Evolutionary conservation across 139 green algal genomes (phyloP).

Genomic region (Desmodesmus armatus): DNA sequence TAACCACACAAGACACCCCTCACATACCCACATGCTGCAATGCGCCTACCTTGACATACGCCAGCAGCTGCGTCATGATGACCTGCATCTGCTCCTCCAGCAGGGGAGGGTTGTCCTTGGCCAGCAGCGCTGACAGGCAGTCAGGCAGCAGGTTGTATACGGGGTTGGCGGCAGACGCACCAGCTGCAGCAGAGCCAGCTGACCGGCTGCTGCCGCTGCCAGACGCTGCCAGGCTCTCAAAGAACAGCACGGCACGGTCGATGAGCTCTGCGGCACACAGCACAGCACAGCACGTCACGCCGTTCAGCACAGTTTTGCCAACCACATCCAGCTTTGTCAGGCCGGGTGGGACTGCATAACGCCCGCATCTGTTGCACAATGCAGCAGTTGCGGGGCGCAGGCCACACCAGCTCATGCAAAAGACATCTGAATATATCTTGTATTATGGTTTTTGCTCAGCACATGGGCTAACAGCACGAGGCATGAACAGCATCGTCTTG

Average conservation of each 20-base stretch:
- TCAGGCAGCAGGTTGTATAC: constrained; percentile 97
- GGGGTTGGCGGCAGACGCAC: constrained; percentile 66
- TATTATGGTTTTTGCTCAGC: no score
- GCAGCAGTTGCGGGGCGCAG: not conserved
- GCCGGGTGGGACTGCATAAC: no score
- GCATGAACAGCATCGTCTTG: not conserved
- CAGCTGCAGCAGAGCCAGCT: constrained; percentile 14
- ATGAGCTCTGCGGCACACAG: constrained; percentile 1
- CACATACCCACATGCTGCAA: no score
- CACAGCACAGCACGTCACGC: not conserved
- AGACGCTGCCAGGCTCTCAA: constrained; percentile 51
- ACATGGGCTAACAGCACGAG: not conserved
- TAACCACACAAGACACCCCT: not conserved
- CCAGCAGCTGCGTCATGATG: constrained; percentile 85
- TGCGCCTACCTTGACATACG: constrained; percentile 80
- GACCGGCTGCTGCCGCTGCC: constrained; percentile 16
- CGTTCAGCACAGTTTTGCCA: not conserved
- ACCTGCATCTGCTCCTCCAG: constrained; percentile 61
- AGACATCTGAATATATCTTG: no score
- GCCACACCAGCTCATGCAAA: no score
- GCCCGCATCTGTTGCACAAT: no score
- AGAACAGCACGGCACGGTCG: constrained; percentile 39
- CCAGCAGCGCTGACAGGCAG: constrained; percentile 82
- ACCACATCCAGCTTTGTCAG: not conserved
- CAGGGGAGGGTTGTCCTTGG: constrained; percentile 49